Conservation (phyloP, 2,329 filamentous ascomycete species). For the Pestalotiopsis sp. region DNA sequence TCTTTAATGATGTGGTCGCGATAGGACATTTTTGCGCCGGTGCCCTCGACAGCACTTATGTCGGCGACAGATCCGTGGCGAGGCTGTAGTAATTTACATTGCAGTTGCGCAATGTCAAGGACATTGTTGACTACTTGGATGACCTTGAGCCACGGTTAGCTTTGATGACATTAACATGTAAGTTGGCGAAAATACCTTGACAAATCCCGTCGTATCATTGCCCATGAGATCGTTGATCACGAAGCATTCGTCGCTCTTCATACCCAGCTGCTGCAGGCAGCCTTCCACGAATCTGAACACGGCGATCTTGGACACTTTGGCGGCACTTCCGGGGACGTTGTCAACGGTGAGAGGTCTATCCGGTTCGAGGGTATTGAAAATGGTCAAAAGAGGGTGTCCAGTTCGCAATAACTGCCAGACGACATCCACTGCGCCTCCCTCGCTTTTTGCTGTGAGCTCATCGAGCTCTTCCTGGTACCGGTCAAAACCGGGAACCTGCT, state of each 20-base stretch:
- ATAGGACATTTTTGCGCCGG: constrained; percentile 63
- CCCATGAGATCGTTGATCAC: constrained; percentile 90
- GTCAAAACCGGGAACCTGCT: constrained; percentile 83
- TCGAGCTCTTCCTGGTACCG: constrained; percentile 73
- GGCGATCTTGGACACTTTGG: constrained; percentile 82
- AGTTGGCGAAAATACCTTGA: constrained; percentile 65
- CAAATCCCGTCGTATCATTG: constrained; percentile 94
- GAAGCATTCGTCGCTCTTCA: constrained; percentile 83
- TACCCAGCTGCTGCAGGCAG: constrained; percentile 80
- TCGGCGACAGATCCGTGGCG: constrained; percentile 46
- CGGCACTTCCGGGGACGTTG: constrained; percentile 60
- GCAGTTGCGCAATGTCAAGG: constrained; percentile 80
- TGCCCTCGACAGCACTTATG: constrained; percentile 47
- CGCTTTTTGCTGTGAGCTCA: constrained; percentile 61
- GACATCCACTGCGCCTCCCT: constrained; percentile 82
- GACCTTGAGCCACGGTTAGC: constrained; percentile 53
- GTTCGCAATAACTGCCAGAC: constrained; percentile 86
- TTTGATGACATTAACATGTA: not conserved
- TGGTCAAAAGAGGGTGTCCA: constrained; percentile 81
- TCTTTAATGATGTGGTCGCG: constrained; percentile 90
- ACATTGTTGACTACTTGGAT: constrained; percentile 91
- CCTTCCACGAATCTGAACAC: constrained; percentile 93
- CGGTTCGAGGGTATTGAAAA: constrained; percentile 86
- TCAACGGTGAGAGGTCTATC: constrained; percentile 70
- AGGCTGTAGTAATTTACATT: constrained; percentile 70